Evolutionary conservation across 2,329 filamentous ascomycete species (phyloP), one percentile per base, ranked within the genome.

Genomic region (Albophoma yamanashiensis): DNA sequence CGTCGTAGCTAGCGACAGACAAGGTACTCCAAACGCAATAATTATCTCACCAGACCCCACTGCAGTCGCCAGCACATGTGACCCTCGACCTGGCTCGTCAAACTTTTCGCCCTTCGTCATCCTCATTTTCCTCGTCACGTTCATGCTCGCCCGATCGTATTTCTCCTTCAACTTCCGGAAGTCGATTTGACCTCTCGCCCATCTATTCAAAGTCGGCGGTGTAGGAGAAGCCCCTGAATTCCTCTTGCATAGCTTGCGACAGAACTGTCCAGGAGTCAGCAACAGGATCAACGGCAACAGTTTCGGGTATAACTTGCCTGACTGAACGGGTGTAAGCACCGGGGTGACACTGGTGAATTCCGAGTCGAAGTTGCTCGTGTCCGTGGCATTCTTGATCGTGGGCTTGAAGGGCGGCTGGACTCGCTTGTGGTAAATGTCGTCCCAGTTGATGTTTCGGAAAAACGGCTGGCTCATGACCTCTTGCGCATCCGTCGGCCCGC

Each of bases 391-490:
- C 76, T 89, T 94, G 69, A 99, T 96, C 43, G 85, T 85, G 22
- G 94, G 94, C 74, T 92, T 75, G 79, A 97, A 97, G 0, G 94
- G 94, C 59, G 94, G 89, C 58, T 87, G 83, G 25, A 97, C 86
- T 42, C 91, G 85, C 84, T 97, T 99, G 78, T 97, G 85, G 74
- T 97, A 97, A 63, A 99, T 92, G 71, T 99, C 94, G 65, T 99
- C 94, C 94, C 94, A 99, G 76, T 94, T 96, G 73, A 97, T 90
- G 72, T 94, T 96, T 63, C 92, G 83, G 81, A 99, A 99, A 81
- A 99, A 99, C 1, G 94, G 91, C 74, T 99, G 94, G 71, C 88
- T 95, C 94, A 99, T 99, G 71, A 99, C 89, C 75, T 99, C 94
- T 75, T 97, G 92, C 3, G 94, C 94, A 75, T 99, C 94, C 0